These are phyloP conservation scores for Alternaria sp. DNA, from an alignment of 2,329 filamentous ascomycete species.

Conservation along the genomic window DNA sequence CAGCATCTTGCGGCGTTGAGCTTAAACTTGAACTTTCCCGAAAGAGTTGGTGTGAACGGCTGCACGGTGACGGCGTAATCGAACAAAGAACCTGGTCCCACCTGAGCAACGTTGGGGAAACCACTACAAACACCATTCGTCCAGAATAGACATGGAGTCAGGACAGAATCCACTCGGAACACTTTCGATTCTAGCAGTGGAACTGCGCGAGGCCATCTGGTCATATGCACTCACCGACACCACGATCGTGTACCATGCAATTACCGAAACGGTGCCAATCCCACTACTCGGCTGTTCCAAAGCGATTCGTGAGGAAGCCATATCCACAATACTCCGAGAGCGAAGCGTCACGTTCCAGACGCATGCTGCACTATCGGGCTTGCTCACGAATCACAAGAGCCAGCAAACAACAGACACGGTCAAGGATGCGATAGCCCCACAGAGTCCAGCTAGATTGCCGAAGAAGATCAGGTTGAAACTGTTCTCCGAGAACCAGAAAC, in stretches of 20 bases:
- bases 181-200: not conserved
- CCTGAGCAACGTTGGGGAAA: not conserved
- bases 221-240: not conserved
- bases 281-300: not conserved
- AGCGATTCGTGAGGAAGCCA: not conserved
- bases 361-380: not conserved
- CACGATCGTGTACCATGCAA: not conserved
- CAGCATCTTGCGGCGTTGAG: not conserved
- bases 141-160: not conserved
- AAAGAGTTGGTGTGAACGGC: not conserved
- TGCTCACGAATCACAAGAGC: not conserved
- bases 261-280: not conserved
- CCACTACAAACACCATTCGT: not conserved
- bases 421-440: not conserved
- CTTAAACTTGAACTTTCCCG: not conserved
- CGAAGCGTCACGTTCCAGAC: slow-evolving; percentile 3
- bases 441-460: not conserved
- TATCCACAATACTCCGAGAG: not conserved
- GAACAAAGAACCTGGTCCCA: not conserved
- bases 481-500: not conserved
- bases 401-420: not conserved
- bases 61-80: not conserved
- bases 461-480: not conserved
- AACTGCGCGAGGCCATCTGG: slow-evolving; percentile 1
- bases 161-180: not conserved